A percentile compares a stretch with the other conserved stretches of the same genome.
These are phyloP conservation scores for Aurantiochytrium sp. DNA, from an alignment of 108 stramenopile genomes.

Conservation along the genomic window DNA sequence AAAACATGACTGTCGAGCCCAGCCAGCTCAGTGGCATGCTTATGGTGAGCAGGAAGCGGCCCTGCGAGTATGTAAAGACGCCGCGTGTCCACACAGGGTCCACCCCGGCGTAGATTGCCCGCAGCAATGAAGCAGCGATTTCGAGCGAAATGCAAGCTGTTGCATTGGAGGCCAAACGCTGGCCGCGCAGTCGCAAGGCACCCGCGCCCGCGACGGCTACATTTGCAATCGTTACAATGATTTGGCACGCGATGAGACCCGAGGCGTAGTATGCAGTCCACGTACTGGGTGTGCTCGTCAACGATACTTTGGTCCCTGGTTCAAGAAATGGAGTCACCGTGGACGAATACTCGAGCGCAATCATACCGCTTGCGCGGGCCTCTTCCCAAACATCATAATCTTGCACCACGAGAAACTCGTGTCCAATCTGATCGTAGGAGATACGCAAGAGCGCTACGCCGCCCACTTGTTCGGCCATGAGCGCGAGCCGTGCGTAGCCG, in stretches of 20 bases:
- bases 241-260: background rate
- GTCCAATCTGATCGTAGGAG: background rate
- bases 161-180: background rate
- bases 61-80: background rate
- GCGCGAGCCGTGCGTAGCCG: background rate
- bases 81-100: conserved; percentile 3
- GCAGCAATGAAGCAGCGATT: background rate
- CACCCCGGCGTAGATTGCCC: background rate
- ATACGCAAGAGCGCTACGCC: background rate
- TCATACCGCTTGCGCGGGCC: background rate
- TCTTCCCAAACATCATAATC: background rate
- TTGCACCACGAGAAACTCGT: background rate
- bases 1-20: background rate
- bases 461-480: background rate
- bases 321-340: background rate
- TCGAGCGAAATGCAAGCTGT: background rate
- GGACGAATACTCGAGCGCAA: background rate
- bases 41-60: background rate
- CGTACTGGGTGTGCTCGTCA: background rate
- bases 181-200: background rate
- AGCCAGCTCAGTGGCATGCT: background rate
- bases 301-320: background rate
- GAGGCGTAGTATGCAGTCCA: background rate
- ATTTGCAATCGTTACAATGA: background rate
- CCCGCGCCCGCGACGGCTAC: background rate